Evolutionary conservation across 345 rosid genomes (phyloP), one percentile per base, ranked within the genome.

Genomic region (Populus alba): DNA sequence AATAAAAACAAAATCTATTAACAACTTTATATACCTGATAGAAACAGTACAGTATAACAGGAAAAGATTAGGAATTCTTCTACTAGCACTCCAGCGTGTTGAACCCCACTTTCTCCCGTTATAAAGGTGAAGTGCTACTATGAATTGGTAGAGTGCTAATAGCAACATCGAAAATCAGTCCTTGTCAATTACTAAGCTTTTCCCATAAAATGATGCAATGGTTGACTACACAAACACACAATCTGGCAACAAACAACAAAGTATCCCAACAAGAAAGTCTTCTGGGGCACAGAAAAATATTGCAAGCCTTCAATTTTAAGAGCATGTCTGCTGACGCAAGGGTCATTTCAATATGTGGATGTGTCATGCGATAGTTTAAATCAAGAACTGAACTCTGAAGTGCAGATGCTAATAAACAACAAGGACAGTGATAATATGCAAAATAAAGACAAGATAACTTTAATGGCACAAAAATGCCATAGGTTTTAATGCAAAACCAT

Each of bases 1-100:
- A 79, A 71, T 70, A 29, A 75, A 77, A 75, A 62, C 43, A 79
- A 73, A 57, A 76, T 35, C 67, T 67, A 72, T 68, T 65, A 78
- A 70, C 51, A 35, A 29, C 45, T 69, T 77, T 69, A 49, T 22
- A 27, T 38, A 47, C 74, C 35, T 63, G 55, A 49, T 43, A 37
- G 53, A 79, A 84, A 70, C 27, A 45, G 59, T 63, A 20, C 35
- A 45, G 17, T 3, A 38, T 23, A 31, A 12, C 27, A 35, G 8
- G 39, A 57, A 37, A 69, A 72, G 37, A 23, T 59, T 4, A 59
- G 65, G 27, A 59, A 59, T 59, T 59, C 29, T 59, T 25, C 65
- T 23, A n/a, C 25, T 59, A 11, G 25, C 62, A n/a, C 65, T 59
- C 29, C 65, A 23, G 29, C 7, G 25, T n/a, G 63, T 11, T 11